Percentiles rank a stretch among this genome's conserved stretches.
These are phyloP conservation scores for Candida succiphila DNA, from an alignment of 805 yeast genomes.

Conservation along the genomic window DNA sequence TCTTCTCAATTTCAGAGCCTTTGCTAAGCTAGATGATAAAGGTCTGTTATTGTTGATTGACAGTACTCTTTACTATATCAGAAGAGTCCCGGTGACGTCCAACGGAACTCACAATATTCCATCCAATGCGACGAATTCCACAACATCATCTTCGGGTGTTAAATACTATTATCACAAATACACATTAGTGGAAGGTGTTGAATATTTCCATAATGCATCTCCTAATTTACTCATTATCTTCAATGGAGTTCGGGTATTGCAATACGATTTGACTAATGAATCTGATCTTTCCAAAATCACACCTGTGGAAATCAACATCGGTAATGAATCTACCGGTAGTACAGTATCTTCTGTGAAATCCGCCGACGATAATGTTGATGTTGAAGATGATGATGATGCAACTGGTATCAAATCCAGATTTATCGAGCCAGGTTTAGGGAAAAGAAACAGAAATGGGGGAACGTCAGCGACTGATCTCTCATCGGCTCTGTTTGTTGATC, in stretches of 20 bases:
- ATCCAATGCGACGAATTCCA: neutral
- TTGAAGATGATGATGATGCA: neutral
- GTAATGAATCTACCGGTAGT: slow-evolving; percentile 15
- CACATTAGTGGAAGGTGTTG: slow-evolving; percentile 17
- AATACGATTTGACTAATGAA: slow-evolving; percentile 18
- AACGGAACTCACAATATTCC: slow-evolving; percentile 7
- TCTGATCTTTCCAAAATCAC: slow-evolving; percentile 11
- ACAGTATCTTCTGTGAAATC: neutral
- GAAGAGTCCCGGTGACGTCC: slow-evolving; percentile 5
- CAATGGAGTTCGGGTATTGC: slow-evolving; percentile 23
- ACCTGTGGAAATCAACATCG: slow-evolving; percentile 21
- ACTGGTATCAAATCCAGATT: neutral
- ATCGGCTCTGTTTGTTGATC: neutral
- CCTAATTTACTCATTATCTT: slow-evolving; percentile 18
- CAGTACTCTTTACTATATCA: slow-evolving; percentile 19
- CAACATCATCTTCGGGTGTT: slow-evolving; percentile 1
- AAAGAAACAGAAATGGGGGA: neutral
- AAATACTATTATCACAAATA: slow-evolving; percentile 14
- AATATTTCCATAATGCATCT: slow-evolving; percentile 19
- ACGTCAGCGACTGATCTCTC: neutral
- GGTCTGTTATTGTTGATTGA: slow-evolving; percentile 20
- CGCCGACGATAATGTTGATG: neutral
- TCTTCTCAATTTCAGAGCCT: slow-evolving; percentile 14
- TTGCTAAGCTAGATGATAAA: slow-evolving; percentile 16
- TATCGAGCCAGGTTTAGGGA: neutral